phyloP scores from a whole-genome alignment of 2,329 filamentous ascomycete species.

The Sporothrix sp. region DNA sequence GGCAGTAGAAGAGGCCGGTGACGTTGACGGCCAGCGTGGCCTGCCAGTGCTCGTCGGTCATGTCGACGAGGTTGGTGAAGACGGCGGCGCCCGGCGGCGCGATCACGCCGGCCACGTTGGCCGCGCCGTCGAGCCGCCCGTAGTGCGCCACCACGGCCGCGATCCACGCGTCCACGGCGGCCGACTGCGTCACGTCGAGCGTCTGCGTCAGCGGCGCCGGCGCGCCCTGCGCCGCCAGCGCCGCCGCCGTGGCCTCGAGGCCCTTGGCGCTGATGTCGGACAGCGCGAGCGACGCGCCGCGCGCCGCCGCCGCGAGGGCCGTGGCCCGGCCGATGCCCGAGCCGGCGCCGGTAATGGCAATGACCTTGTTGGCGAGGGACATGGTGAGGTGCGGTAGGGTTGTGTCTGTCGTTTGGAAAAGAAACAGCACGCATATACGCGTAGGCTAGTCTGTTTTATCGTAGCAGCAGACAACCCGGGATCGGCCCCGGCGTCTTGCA shows the following conservation, averaged over 20 bases:
- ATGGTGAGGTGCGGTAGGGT: background rate
- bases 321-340: conserved; percentile 38
- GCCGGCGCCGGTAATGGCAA: conserved; percentile 20
- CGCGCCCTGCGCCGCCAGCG: background rate
- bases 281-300: conserved; percentile 34
- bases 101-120: conserved; percentile 43
- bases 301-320: conserved; percentile 30
- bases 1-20: conserved; percentile 41
- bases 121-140: conserved; percentile 44
- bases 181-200: background rate
- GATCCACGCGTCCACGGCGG: conserved; percentile 42
- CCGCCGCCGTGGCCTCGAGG: conserved; percentile 19
- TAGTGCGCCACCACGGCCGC: conserved; percentile 35
- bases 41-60: conserved; percentile 40
- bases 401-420: background rate
- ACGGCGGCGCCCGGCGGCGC: conserved; percentile 29
- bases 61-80: conserved; percentile 29
- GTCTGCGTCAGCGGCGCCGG: background rate
- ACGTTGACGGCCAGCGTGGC: conserved; percentile 39
- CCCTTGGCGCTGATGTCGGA: conserved; percentile 32
- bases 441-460: background rate
- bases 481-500: too few species aligned
- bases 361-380: conserved; percentile 5
- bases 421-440: background rate
- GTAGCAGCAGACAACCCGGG: too few species aligned